Conservation (phyloP, 257 asterid species). For the Prunella vulgaris region DNA sequence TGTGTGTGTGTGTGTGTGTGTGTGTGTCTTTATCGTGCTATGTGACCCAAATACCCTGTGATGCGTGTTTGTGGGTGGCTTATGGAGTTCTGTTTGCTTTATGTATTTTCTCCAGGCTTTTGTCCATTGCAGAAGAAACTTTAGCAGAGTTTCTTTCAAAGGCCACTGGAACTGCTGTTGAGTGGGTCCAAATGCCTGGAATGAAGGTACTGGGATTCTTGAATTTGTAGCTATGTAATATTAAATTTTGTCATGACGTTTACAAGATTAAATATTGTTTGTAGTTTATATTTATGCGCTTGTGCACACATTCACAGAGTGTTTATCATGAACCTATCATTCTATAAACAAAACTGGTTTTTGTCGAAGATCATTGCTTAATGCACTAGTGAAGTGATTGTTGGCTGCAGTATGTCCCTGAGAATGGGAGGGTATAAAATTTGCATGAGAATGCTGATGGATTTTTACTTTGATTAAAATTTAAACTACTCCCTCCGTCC, state of each 20-base stretch:
- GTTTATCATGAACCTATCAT: background rate
- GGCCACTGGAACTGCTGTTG: conserved; percentile 98
- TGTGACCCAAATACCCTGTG: conserved; percentile 34
- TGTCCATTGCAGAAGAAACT: conserved; percentile 97
- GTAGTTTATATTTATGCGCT: background rate
- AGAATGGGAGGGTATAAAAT: no score
- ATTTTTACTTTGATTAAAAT: background rate
- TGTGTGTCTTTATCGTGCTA: conserved; percentile 32
- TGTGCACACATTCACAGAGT: conserved; percentile 10
- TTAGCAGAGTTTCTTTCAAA: conserved; percentile 91
- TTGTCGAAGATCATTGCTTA: background rate
- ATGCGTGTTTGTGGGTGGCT: conserved; percentile 45
- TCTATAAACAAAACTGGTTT: background rate
- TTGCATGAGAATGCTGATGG: background rate
- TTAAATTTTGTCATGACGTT: conserved; percentile 11
- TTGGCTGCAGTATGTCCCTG: no score
- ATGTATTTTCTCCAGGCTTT: conserved; percentile 57
- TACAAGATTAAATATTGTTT: conserved; percentile 12
- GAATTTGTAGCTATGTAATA: conserved; percentile 13
- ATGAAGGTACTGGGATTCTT: conserved; percentile 63
- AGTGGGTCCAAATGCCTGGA: conserved; percentile 99
- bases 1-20: conserved; percentile 1
- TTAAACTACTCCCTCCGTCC: no score
- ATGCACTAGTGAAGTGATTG: no score
- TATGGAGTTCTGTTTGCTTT: conserved; percentile 36